phyloP scores from a whole-genome alignment of 2,329 filamentous ascomycete species.

The Diaporthe sp. region DNA sequence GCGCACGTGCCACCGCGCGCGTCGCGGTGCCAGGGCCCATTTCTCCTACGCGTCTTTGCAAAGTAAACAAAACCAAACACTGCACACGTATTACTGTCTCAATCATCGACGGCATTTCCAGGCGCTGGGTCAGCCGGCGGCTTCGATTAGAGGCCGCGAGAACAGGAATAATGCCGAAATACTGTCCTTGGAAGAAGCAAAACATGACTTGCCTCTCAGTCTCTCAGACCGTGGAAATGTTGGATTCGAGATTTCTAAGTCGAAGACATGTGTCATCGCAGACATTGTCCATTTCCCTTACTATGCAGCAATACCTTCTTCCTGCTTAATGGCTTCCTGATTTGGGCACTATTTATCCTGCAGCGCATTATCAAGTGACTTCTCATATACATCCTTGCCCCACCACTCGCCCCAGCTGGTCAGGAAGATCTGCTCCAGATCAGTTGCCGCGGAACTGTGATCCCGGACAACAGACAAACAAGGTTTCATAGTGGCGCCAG shows the following conservation, averaged over 20 bases:
- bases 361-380: slow-evolving; percentile 59
- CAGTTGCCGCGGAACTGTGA: slow-evolving; percentile 45
- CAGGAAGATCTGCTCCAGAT: slow-evolving; percentile 66
- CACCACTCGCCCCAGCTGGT: slow-evolving; percentile 72
- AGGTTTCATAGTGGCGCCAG: no score
- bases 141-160: no score
- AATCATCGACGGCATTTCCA: no score
- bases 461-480: no score
- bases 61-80: neutral
- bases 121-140: no score
- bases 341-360: slow-evolving; percentile 67
- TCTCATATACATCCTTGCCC: slow-evolving; percentile 58
- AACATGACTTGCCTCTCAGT: no score
- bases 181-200: no score
- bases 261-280: no score
- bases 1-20: neutral
- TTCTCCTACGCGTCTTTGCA: neutral
- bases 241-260: no score
- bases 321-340: slow-evolving; percentile 62
- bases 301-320: slow-evolving; percentile 47
- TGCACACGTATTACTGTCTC: neutral
- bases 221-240: no score
- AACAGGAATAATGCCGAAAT: no score
- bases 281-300: no score
- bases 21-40: neutral